Percentiles rank a stretch among this genome's conserved stretches.
These are phyloP conservation scores for Carex myosuroides DNA, from an alignment of 176 grass and related monocot genomes.

Conservation along the genomic window DNA sequence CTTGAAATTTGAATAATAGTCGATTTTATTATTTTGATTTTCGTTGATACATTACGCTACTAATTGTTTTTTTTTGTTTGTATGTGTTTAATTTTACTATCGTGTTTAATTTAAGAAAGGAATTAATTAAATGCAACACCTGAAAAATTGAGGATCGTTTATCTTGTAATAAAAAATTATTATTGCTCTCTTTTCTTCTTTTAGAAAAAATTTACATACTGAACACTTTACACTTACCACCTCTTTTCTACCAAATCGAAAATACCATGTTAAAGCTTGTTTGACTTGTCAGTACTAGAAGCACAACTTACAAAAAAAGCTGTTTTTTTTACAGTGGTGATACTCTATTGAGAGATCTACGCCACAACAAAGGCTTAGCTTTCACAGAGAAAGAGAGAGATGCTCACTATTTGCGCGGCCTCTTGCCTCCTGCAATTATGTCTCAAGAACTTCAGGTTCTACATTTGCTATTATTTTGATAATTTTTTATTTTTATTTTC, in stretches of 20 bases:
- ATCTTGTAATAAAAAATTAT: background rate
- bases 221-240: background rate
- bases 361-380: slow-evolving; percentile 84
- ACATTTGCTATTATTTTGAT: background rate
- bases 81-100: background rate
- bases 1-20: background rate
- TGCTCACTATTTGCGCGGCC: slow-evolving; percentile 91
- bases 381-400: slow-evolving; percentile 85
- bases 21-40: background rate
- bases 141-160: background rate
- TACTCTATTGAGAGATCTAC: slow-evolving; percentile 57
- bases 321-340: slow-evolving; percentile 42
- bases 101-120: background rate
- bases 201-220: background rate
- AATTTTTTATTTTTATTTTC: background rate
- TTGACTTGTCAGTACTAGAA: background rate
- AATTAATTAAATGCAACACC: background rate
- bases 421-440: slow-evolving; percentile 52
- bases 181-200: no score
- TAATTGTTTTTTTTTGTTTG: background rate
- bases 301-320: background rate
- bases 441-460: slow-evolving; percentile 61
- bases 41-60: background rate
- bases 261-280: background rate
- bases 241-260: background rate